Percentiles rank a stretch among this genome's conserved stretches.
phyloP scores from a whole-genome alignment of 2,329 filamentous ascomycete genomes.

The Aspergillus puulaauensis region DNA sequence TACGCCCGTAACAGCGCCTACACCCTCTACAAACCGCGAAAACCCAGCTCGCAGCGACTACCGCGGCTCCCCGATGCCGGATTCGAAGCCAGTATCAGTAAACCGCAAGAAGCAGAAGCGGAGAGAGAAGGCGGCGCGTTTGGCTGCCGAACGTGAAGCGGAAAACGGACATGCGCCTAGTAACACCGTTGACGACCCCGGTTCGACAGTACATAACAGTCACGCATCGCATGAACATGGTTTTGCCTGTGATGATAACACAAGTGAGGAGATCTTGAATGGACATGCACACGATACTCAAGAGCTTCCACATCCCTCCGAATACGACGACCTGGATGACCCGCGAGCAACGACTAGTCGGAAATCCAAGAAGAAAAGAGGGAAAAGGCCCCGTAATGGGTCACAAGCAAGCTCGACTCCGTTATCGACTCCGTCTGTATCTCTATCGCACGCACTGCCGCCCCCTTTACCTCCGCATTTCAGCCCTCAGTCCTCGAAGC shows the following conservation, averaged over 20 bases:
- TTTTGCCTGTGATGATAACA: conserved; percentile 31
- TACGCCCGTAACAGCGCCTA: conserved; percentile 24
- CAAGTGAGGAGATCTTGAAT: conserved; percentile 55
- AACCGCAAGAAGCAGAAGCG: conserved; percentile 97
- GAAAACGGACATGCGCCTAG: conserved; percentile 27
- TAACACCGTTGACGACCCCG: conserved; percentile 31
- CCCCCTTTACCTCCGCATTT: conserved; percentile 45
- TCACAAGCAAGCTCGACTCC: conserved; percentile 41
- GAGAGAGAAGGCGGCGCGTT: conserved; percentile 77
- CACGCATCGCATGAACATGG: conserved; percentile 32
- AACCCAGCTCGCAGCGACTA: conserved; percentile 20
- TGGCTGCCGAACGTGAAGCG: conserved; percentile 56
- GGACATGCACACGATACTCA: conserved; percentile 53
- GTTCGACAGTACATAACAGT: conserved; percentile 27
- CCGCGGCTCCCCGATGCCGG: conserved; percentile 11
- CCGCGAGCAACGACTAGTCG: conserved; percentile 24
- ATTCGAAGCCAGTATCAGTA: conserved; percentile 51
- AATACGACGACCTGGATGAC: conserved; percentile 22
- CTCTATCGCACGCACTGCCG: conserved; percentile 41
- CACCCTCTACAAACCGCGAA: conserved; percentile 31
- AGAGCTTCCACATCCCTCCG: conserved; percentile 21
- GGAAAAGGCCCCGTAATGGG: conserved; percentile 35
- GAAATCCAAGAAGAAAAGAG: conserved; percentile 45
- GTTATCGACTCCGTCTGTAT: conserved; percentile 45
- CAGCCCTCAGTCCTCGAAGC: conserved; percentile 43